Base-by-base conservation (phyloP, 148 eudicot genomes). In the Rhododendron ovatum region DNA sequence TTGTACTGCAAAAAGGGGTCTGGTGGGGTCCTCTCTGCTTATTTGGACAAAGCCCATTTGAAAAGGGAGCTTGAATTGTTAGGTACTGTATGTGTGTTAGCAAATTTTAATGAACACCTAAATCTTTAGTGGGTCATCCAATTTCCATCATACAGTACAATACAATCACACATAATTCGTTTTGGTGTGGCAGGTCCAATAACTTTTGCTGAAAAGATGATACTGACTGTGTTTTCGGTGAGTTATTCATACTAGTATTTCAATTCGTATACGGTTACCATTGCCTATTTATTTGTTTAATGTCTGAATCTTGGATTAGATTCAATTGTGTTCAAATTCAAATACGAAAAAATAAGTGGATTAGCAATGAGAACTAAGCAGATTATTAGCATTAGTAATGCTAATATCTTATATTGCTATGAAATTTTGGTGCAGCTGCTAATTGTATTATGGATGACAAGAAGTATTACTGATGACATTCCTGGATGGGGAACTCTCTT, bases 401-500 rank as follows among this genome's bases (percentile, higher is more conserved):
- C 30, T n/a, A 8, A 24, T 55, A 2, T 71, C 39, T 30, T 28
- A 75, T 17, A 35, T 39, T 35, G 14, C 8, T 39, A 37, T 20
- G 45, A 30, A 75, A 75, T 15, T 18, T 4, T 75, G 45, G 55
- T 87, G 74, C 90, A 96, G 99, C 81, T 88, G 85, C 76, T 93
- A 41, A 91, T 96, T 75, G 89, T 91, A 61, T 41, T 96, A 86
- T 96, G 99, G 99, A 96, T 96, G 99, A 96, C 99, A 84, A 94
- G 99, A 88, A 93, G 91, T 89, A 90, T 96, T 63, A 94, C 99
- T 2, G 98, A 96, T 82, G 94, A 94, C 20, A 89, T 93, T 85
- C 98, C 98, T 18, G 99, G 99, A 24, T 96, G 99, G 99, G 99
- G 99, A 75, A 88, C 91, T 47, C 85, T 96, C 2, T 96, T 96